Evolutionary conservation across 352 stramenopile genomes (phyloP), one percentile per base, ranked within the genome.

Genomic region (Phytopythium montanum): DNA sequence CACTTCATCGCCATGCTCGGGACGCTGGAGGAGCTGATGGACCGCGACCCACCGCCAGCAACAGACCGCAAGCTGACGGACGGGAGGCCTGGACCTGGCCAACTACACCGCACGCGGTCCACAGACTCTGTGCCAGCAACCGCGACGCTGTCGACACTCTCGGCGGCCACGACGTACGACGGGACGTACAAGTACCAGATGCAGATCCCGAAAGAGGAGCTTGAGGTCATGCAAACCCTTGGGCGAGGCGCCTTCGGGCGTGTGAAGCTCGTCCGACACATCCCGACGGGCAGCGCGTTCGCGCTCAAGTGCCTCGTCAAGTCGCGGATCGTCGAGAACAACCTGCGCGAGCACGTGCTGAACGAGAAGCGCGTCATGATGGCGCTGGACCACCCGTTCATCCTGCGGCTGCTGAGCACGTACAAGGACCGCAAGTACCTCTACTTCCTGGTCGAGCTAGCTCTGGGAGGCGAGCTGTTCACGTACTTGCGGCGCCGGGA

Each of bases 221-320:
- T 94, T 2, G 81, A 94, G 59, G 83, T 92, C 26, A 59, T 92
- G 13, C 80, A 90, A 49, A 91, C 82, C 19, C 64, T 92, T 1
- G 82, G 91, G 0, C 89, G 85, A 23, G 90, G 92, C 8, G 92
- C 90, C 0, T 97, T 97, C 62, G 89, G 90, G 1, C 79, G 88
- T 28, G 89, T 98, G n/a, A 88, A 92, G 48, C 73, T 97, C 3
- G 90, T 95, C 8, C 83, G 87, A 9, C 85, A 94, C 50, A 67
- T 72, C 13, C 68, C 60, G 14, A 81, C 86, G 3, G 79, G 85
- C 23, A 75, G 74, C 41, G 82, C 87, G 16, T 97, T 92, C 52
- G 92, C 92, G n/a, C 67, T 98, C 26, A 98, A 97, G 62, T 97
- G 92, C 59, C 75, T 97, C 7, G 89, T 97, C 49, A 98, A 98